Percentiles rank a stretch among this genome's conserved stretches.
Evolutionary conservation across 2,329 filamentous ascomycete species (phyloP).

Genomic region (Paecilomyces dactylethromorphus): DNA sequence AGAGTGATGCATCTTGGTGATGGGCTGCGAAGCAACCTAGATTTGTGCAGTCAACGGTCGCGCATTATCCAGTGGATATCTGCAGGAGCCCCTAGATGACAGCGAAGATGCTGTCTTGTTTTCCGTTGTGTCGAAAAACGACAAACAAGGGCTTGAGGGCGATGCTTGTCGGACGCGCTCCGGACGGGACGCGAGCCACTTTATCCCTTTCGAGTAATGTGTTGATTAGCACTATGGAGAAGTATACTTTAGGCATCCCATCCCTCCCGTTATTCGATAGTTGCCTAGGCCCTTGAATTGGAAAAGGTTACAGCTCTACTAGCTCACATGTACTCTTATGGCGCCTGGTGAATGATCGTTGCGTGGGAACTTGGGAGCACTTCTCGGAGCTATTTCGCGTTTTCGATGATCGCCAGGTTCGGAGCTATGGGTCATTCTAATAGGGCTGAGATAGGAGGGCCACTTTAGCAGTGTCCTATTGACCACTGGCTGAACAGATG

Average conservation of each 20-base stretch:
- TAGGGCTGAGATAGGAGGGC: background rate
- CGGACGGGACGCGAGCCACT: conserved; percentile 24
- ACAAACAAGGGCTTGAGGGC: conserved; percentile 13
- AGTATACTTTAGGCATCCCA: background rate
- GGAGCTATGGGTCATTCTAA: background rate
- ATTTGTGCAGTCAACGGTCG: background rate
- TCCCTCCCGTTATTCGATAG: background rate
- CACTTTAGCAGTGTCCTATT: background rate
- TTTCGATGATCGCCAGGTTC: background rate
- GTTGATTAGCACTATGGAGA: conserved; percentile 12
- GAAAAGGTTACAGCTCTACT: background rate
- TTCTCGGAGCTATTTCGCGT: background rate
- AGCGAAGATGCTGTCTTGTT: background rate
- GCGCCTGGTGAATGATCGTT: background rate
- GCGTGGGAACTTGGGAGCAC: background rate
- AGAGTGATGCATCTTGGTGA: conserved; percentile 58
- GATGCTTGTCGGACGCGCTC: conserved; percentile 7
- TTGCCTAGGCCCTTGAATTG: background rate
- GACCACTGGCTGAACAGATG: background rate
- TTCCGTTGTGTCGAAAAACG: background rate
- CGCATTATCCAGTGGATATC: background rate
- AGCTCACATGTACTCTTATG: background rate
- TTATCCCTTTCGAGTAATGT: conserved; percentile 30
- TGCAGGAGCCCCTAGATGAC: background rate
- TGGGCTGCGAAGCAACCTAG: conserved; percentile 7